Evolutionary conservation across 75 land plant genomes (phyloP).

Genomic region (Isoetes taiwanensis): DNA sequence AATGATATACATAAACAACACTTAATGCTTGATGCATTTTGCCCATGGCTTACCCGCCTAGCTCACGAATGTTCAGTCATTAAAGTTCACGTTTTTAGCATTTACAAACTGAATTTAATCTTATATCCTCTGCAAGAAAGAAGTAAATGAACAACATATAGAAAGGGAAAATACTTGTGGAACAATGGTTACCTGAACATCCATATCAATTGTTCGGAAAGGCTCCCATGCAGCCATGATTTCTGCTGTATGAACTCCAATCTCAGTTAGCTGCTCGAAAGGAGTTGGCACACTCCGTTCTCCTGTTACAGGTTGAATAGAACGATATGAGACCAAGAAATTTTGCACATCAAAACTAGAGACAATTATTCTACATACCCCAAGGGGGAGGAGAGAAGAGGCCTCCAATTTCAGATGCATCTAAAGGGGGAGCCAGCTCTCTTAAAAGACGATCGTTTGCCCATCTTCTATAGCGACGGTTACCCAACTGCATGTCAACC

Average conservation of each 20-base stretch:
- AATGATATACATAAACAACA: no score
- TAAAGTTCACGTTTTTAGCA: no score
- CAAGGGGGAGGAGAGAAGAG: constrained; percentile 99
- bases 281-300: constrained; percentile 45
- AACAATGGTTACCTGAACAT: constrained; percentile 45
- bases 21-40: no score
- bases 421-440: constrained; percentile 86
- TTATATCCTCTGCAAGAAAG: background rate
- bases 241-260: background rate
- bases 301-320: constrained; percentile 30
- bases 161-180: background rate
- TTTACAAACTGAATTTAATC: background rate
- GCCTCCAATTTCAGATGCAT: constrained; percentile 76
- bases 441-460: constrained; percentile 73
- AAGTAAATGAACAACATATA: background rate
- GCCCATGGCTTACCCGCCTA: background rate
- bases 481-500: constrained; percentile 76
- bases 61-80: no score
- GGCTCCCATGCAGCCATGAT: constrained; percentile 72
- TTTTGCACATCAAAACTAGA: background rate
- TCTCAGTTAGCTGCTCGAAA: constrained; percentile 33
- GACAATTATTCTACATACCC: constrained; percentile 32
- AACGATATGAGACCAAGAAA: background rate
- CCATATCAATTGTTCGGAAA: constrained; percentile 79
- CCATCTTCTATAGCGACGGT: constrained; percentile 76